These are phyloP conservation scores for Jaminaea rosea DNA, from an alignment of 1,284 basidiomycete species.

Conservation along the genomic window DNA sequence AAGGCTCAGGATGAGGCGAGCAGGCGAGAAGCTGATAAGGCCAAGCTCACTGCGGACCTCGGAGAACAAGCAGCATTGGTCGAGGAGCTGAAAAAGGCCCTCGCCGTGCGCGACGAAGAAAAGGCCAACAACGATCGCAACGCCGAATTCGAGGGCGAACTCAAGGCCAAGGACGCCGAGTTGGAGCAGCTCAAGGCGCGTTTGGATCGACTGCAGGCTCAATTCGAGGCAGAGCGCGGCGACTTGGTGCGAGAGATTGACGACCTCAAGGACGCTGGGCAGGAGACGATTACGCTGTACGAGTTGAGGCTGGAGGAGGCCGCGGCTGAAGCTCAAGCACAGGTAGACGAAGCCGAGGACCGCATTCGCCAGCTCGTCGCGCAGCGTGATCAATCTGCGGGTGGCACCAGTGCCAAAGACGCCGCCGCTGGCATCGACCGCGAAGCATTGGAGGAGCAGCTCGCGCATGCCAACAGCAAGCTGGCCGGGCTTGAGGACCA, in stretches of 20 bases:
- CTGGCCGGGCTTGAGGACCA: conserved; percentile 63
- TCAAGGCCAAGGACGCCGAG: conserved; percentile 32
- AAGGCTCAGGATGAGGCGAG: conserved; percentile 18
- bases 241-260: conserved; percentile 56
- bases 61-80: conserved; percentile 13
- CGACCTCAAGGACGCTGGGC: conserved; percentile 70
- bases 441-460: conserved; percentile 9
- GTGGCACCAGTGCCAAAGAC: conserved; percentile 20
- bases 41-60: conserved; percentile 9
- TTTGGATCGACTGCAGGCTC: conserved; percentile 28
- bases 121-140: conserved; percentile 8
- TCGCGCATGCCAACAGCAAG: conserved; percentile 4
- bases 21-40: conserved; percentile 15
- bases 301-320: conserved; percentile 21
- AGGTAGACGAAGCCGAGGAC: conserved; percentile 37
- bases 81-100: conserved; percentile 10
- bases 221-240: conserved; percentile 26
- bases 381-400: conserved; percentile 52
- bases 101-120: background rate
- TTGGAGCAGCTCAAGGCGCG: conserved; percentile 28
- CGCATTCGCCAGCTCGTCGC: conserved; percentile 74
- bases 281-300: conserved; percentile 52
- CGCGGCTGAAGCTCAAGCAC: conserved; percentile 44
- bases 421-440: conserved; percentile 4
- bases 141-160: conserved; percentile 19